A percentile compares a stretch with the other conserved stretches of the same genome.
phyloP scores from a whole-genome alignment of 78 protist species.

The Salpingoeca rosetta region DNA sequence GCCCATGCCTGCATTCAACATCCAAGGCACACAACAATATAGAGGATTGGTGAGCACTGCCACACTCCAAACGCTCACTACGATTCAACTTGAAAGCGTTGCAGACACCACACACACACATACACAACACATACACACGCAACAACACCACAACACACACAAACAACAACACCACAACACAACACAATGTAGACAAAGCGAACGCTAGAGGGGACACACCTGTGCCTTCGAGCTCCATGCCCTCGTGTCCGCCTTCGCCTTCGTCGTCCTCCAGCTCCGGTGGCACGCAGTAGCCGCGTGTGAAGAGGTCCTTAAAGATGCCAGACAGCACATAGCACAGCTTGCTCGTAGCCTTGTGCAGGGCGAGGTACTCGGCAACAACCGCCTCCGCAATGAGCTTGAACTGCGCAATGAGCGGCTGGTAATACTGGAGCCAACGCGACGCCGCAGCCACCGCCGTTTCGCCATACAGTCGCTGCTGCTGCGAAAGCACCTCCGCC shows the following conservation, averaged over 20 bases:
- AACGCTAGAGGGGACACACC: not conserved
- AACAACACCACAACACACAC: no score
- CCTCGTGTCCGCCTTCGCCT: conserved; percentile 15
- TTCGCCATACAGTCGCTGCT: no score
- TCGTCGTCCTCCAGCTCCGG: conserved; percentile 6
- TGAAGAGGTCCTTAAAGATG: not conserved
- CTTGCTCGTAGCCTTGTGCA: conserved; percentile 1
- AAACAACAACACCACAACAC: not conserved
- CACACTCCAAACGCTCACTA: no score
- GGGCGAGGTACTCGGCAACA: not conserved
- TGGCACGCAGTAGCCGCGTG: conserved; percentile 3
- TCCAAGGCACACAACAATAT: no score
- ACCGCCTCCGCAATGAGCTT: not conserved
- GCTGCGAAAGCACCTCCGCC: no score
- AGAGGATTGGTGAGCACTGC: no score
- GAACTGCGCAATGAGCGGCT: not conserved
- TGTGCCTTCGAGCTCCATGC: not conserved
- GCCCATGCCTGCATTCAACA: conserved; percentile 74
- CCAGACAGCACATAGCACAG: conserved; percentile 7
- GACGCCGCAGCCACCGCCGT: no score
- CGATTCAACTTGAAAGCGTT: conserved; percentile 27
- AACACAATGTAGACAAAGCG: not conserved
- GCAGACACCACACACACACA: no score
- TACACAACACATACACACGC: no score
- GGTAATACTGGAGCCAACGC: not conserved